Evolutionary conservation across 1,284 basidiomycete species (phyloP).

Genomic region (Moesziomyces sp.): DNA sequence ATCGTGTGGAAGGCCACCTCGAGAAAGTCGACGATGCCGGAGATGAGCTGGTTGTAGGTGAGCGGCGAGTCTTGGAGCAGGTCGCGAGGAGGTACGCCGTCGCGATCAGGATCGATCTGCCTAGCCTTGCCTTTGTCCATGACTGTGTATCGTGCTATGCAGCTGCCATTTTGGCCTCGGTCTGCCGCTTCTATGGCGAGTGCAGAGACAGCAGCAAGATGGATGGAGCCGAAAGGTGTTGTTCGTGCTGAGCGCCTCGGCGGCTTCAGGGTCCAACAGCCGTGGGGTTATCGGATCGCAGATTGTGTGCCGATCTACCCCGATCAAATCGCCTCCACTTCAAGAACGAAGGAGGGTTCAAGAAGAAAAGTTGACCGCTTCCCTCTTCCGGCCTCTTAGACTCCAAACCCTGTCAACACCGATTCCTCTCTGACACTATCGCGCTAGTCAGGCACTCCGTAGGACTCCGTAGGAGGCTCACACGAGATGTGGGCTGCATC

Average conservation of each 20-base stretch:
- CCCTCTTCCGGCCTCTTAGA: too few relatives aligned
- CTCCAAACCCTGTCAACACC: too few relatives aligned
- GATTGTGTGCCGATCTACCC: too few relatives aligned
- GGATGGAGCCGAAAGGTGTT: background rate
- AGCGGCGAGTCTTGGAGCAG: slow-evolving; percentile 42
- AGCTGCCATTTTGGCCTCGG: background rate
- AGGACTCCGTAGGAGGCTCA: too few relatives aligned
- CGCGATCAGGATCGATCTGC: slow-evolving; percentile 16
- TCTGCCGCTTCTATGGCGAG: background rate
- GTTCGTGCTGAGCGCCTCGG: too few relatives aligned
- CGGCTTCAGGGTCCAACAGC: too few relatives aligned
- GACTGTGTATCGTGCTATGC: background rate
- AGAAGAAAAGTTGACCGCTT: too few relatives aligned
- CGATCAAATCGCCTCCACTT: too few relatives aligned
- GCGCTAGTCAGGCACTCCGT: too few relatives aligned
- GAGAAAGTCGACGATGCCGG: slow-evolving; percentile 68
- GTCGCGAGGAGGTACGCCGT: slow-evolving; percentile 21
- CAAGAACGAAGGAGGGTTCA: too few relatives aligned
- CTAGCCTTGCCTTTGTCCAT: slow-evolving; percentile 50
- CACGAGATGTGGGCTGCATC: background rate
- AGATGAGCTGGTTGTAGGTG: slow-evolving; percentile 48
- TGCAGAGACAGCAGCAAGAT: background rate
- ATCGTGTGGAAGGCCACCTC: slow-evolving; percentile 93
- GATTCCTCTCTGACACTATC: too few relatives aligned
- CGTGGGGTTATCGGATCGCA: too few relatives aligned